phyloP scores from a whole-genome alignment of 2,329 filamentous ascomycete species.

The Nemania diffusa region DNA sequence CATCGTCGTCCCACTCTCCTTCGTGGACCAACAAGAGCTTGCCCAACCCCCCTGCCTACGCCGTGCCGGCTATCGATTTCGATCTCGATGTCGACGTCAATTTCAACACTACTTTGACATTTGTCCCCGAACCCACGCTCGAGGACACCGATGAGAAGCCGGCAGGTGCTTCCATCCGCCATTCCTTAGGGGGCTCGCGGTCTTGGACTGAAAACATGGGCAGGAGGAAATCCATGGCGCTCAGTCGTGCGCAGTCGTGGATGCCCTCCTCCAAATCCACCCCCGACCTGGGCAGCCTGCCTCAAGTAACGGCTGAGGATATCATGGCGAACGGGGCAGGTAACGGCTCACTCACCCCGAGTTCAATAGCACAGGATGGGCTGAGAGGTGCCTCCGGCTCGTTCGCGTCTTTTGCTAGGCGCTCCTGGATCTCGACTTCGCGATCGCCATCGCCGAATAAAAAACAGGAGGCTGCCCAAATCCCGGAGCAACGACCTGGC shows the following conservation, averaged over 20 bases:
- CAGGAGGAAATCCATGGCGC: constrained; percentile 59
- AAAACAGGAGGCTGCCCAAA: constrained; percentile 44
- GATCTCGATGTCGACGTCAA: constrained; percentile 46
- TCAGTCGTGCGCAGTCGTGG: constrained; percentile 64
- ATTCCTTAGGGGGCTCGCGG: constrained; percentile 43
- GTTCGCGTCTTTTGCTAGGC: constrained; percentile 61
- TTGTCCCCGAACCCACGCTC: constrained; percentile 48
- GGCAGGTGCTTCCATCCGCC: constrained; percentile 36
- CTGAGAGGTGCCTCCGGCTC: constrained; percentile 57
- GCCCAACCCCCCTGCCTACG: constrained; percentile 57
- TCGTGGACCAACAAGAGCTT: constrained; percentile 50
- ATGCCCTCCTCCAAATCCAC: constrained; percentile 59
- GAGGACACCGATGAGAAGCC: constrained; percentile 45
- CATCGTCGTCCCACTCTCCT: constrained; percentile 32
- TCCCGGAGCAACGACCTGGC: constrained; percentile 35
- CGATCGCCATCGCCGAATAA: constrained; percentile 60
- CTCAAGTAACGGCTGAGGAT: constrained; percentile 43
- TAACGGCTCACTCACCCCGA: constrained; percentile 40
- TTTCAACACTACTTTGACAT: constrained; percentile 59
- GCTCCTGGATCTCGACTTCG: constrained; percentile 63
- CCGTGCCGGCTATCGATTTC: constrained; percentile 64
- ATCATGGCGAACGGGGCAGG: constrained; percentile 17
- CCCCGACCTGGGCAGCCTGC: constrained; percentile 50
- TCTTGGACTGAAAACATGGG: constrained; percentile 46
- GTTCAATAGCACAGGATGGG: constrained; percentile 50